Base-by-base conservation (phyloP, 495 filamentous ascomycete genomes). In the Penicillium paxilli region DNA sequence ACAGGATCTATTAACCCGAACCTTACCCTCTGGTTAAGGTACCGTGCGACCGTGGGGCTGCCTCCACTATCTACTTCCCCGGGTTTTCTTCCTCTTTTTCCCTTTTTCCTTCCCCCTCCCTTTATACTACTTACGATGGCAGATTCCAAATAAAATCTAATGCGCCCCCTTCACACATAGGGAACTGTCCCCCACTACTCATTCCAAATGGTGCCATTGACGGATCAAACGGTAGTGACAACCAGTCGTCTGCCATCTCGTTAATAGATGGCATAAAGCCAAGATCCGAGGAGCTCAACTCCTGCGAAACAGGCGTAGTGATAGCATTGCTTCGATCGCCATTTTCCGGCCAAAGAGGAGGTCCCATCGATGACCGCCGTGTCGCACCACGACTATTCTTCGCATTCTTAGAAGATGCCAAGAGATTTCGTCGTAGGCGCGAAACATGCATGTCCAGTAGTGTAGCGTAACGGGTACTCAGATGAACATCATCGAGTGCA, bases 131-230 rank as follows among this genome's bases (percentile, higher is more conserved):
- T 70, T 60, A 75, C 4, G 70, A 66, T 44, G 75, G 75, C 49
- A 78, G 51, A 58, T 79, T 80, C 76, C 76, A 81, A 17, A 81
- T 75, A 42, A 81, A 81, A 59, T 78, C 71, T 44, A 79, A 61
- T 3, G 68, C 73, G 4, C 77, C 76, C 10, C 77, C 77, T 55
- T 80, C 78, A 59, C 74, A 75, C 19, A 76, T 76, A 22, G 77
- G 74, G 48, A 80, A 79, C 37, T 75, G 72, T 8, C 71, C 72
- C 17, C 69, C 69, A 44, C 51, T 67, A 42, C 66, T 73, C 37
- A 76, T 71, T 1, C 76, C 76, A 54, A 81, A 81, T 1, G 79
- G 79, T 11, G 79, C 79, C 79, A 81, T 81, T 0, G 74, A 75
- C 7, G 76, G 76, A 61, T 81, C 77, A 51, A 81, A 80, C 20